Percentiles rank a stretch among this genome's conserved stretches.
Conservation (phyloP, 2,329 filamentous ascomycete species). For the Epichloe coenophiala region DNA sequence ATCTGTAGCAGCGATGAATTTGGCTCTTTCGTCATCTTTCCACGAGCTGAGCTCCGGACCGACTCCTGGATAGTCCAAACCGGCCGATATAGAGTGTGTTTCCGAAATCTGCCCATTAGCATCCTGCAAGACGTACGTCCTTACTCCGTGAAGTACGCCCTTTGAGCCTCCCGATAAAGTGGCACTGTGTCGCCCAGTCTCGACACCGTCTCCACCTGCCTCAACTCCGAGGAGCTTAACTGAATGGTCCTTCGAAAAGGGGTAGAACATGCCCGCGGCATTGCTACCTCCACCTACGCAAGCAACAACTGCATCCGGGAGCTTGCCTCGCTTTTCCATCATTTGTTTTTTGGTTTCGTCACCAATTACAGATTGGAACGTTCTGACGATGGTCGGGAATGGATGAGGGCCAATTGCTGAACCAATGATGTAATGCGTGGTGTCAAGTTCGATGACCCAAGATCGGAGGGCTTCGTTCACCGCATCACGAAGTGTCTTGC, state of each 20-base stretch:
- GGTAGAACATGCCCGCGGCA: conserved; percentile 95
- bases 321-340: conserved; percentile 67
- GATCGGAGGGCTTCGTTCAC: conserved; percentile 92
- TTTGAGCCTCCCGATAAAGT: conserved; percentile 77
- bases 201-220: conserved; percentile 83
- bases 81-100: conserved; percentile 92
- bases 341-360: conserved; percentile 94
- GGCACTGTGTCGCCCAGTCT: conserved; percentile 74
- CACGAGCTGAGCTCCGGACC: conserved; percentile 83
- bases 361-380: conserved; percentile 94
- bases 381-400: conserved; percentile 93
- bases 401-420: conserved; percentile 95
- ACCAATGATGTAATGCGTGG: conserved; percentile 96
- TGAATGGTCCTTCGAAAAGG: conserved; percentile 70
- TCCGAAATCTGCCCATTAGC: conserved; percentile 85
- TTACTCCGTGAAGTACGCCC: conserved; percentile 89
- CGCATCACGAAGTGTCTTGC: conserved; percentile 67
- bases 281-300: conserved; percentile 95
- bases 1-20: conserved; percentile 85
- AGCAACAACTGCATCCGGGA: conserved; percentile 90
- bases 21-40: conserved; percentile 81
- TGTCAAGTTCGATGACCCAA: conserved; percentile 87
- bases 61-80: conserved; percentile 93
- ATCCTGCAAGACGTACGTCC: conserved; percentile 91
- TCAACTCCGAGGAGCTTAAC: conserved; percentile 91